Evolutionary conservation across 2,329 filamentous ascomycete genomes (phyloP), one percentile per base, ranked within the genome.

Genomic region (Colletotrichum paranaense): DNA sequence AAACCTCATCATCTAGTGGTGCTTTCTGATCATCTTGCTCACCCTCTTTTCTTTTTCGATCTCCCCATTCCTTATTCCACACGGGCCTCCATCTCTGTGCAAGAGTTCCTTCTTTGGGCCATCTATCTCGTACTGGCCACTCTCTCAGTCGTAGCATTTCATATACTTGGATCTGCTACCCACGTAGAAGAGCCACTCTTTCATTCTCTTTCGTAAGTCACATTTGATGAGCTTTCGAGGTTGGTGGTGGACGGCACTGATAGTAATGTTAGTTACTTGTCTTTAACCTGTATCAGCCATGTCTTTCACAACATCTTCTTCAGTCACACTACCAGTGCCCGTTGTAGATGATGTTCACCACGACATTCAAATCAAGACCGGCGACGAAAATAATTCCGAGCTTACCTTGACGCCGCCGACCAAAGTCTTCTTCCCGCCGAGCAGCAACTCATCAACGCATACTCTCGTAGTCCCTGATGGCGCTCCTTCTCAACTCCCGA

Each of bases 261-360:
- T 57, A 26, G 5, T 14, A 11, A 1, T 32, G 12, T 8, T 24
- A 72, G 57, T 28, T 53, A 28, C 5, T 68, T 35, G 22, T 38
- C 4, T 72, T 19, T 49, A 14, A 30, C 53, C 26, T 55, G 19
- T 49, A 69, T 14, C 28, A 63, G 12, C 42, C 0, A 73, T 73
- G 70, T 73, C 70, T 35, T 70, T 55, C 4, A 62, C 24, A 16
- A 60, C 49, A 24, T 46, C 66, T 14, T 69, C 70, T 35, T 70
- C 70, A 11, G n/a, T 46, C 16, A 73, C 70, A 4, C 59, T 73
- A 19, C 66, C 70, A 3, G 59, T 73, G 19, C 66, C 59, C 12
- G 70, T 60, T 12, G 60, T 22, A 8, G 30, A 70, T 28, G 60
- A 65, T 35, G 46, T 55, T 55, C 38, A 56, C 4, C 46, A 55